phyloP scores from a whole-genome alignment of 371 early-diverging fungal species.

The Lichtheimia ramosa region DNA sequence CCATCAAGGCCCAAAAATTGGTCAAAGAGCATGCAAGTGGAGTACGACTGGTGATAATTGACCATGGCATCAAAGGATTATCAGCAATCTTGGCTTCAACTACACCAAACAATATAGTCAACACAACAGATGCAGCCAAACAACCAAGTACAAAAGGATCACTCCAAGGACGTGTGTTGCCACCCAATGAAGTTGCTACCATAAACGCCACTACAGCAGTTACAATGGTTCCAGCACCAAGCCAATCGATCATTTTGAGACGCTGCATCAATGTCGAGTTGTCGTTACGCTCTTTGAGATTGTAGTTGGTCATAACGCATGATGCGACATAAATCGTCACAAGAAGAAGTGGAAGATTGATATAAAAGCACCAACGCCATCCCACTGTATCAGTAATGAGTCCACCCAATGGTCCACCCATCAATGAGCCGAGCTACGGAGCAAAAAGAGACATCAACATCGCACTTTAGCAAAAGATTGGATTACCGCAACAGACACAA shows the following conservation, averaged over 20 bases:
- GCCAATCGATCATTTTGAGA: constrained; percentile 63
- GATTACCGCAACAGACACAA: not conserved
- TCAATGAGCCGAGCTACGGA: constrained; percentile 62
- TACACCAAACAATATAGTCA: constrained; percentile 49
- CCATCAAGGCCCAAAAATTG: constrained; percentile 40
- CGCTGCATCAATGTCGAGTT: constrained; percentile 47
- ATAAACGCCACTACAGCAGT: constrained; percentile 54
- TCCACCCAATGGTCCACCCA: constrained; percentile 75
- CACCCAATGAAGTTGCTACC: constrained; percentile 66
- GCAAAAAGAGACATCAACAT: too few relatives aligned
- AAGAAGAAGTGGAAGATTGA: constrained; percentile 71
- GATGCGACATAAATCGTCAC: constrained; percentile 54
- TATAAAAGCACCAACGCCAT: constrained; percentile 71
- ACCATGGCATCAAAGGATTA: constrained; percentile 64
- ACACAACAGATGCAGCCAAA: constrained; percentile 44
- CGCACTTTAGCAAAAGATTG: too few relatives aligned
- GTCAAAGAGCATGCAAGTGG: constrained; percentile 37
- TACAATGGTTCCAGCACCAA: constrained; percentile 58
- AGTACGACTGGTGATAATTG: constrained; percentile 36
- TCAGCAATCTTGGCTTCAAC: constrained; percentile 60
- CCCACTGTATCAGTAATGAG: constrained; percentile 51
- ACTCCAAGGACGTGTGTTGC: constrained; percentile 60
- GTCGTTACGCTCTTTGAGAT: constrained; percentile 28
- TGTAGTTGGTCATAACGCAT: constrained; percentile 37
- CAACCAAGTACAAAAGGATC: constrained; percentile 59